phyloP scores from a whole-genome alignment of 331 rosid species.

The Acacia pycnantha region DNA sequence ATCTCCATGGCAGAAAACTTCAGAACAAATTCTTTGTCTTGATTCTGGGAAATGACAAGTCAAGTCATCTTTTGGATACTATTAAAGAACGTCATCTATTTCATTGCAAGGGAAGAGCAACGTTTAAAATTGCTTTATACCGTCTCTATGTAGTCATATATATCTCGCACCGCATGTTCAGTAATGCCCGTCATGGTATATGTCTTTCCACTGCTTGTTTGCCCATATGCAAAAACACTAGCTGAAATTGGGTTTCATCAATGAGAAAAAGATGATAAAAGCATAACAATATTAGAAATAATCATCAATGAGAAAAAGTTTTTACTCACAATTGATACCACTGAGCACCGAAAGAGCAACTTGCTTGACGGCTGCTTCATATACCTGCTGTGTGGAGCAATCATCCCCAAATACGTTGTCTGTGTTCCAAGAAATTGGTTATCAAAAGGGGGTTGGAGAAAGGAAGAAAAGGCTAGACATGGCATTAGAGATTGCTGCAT shows the following conservation, averaged over 20 bases:
- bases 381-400: constrained; percentile 59
- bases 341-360: constrained; percentile 74
- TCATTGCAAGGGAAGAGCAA: constrained; percentile 18
- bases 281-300: neutral
- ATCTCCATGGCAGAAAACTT: constrained; percentile 92
- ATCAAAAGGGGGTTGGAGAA: neutral
- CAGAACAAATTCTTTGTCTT: constrained; percentile 60
- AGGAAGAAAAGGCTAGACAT: neutral
- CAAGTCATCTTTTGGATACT: constrained; percentile 22
- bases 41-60: constrained; percentile 48
- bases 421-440: constrained; percentile 30
- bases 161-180: constrained; percentile 61
- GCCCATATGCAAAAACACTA: constrained; percentile 86
- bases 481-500: neutral
- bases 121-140: constrained; percentile 37
- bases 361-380: constrained; percentile 69
- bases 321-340: constrained; percentile 80
- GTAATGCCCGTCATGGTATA: constrained; percentile 86
- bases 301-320: constrained; percentile 13
- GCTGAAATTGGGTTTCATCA: constrained; percentile 43
- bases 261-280: neutral
- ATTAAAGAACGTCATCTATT: constrained; percentile 15
- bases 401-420: constrained; percentile 69
- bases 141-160: constrained; percentile 60
- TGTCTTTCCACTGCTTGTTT: constrained; percentile 96